Base-by-base conservation (phyloP, 2,329 filamentous ascomycete genomes). In the Metarhizium anisopliae region DNA sequence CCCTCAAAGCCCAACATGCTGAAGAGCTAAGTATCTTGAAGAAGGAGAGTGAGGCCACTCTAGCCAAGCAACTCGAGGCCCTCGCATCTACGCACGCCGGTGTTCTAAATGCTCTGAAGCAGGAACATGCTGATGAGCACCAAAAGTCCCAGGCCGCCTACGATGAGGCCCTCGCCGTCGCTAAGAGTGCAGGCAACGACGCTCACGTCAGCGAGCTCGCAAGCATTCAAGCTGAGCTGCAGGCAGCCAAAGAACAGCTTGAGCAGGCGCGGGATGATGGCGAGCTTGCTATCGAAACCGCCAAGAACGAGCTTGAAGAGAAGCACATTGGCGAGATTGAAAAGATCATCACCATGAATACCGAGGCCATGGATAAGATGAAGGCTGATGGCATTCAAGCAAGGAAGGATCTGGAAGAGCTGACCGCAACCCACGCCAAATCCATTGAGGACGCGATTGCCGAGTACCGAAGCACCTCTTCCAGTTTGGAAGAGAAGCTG, bases 1-100 rank as follows among this genome's bases (percentile, higher is more conserved):
- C 75, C n/a, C 68, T 85, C 30, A 81, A 83, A 64, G 72, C 74
- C 16, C 78, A 67, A 60, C 81, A 84, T 60, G 76, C 77, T 2
- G 72, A 79, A 60, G 72, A 81, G 58, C 67, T 80, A 2, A 72
- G 75, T 55, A 64, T 72, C 2, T 61, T 74, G 40, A 76, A 77
- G 64, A 63, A 62, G 11, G 72, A 79, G 59, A 71, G 74, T 57
- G 68, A 74, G 51, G 66, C 67, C 13, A 57, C 65, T 13, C 64
- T 77, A 30, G 65, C 69, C 16, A 69, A 69, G 57, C 72, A 78
- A 58, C 60, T 80, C 32, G 70, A 72, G 53, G 61, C 64, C 1
- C 70, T 80, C 25, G 71, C 76, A 65, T 65, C 71, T 16, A 68
- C 73, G 1, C 79, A 83, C 59, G 68, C 67, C 16, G 69, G 71